Evolutionary conservation across 305 asterid species (phyloP).

Genomic region (Andrographis paniculata): DNA sequence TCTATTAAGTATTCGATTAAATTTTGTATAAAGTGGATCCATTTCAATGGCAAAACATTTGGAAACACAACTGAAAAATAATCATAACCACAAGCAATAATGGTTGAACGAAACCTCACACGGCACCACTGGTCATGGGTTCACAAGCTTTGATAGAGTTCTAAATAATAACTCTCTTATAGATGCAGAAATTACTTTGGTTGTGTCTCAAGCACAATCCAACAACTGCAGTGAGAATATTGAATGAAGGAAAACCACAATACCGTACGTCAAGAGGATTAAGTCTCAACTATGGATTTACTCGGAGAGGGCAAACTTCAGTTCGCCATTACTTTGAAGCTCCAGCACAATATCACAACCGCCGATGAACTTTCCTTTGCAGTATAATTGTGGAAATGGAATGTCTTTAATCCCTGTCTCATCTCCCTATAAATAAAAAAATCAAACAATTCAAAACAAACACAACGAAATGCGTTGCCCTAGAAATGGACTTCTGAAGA

Average conservation of each 20-base stretch:
- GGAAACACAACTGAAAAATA: slow-evolving; percentile 13
- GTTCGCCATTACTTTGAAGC: slow-evolving; percentile 54
- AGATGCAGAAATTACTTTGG: not conserved
- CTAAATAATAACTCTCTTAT: not conserved
- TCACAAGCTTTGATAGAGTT: not conserved
- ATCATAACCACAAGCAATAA: not conserved
- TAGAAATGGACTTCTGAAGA: no score
- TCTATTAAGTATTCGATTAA: no score
- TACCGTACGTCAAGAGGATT: not conserved
- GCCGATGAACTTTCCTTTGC: slow-evolving; percentile 88
- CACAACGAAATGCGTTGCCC: no score
- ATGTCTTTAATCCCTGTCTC: slow-evolving; percentile 84
- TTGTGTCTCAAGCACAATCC: no score
- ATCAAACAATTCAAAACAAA: slow-evolving; percentile 87
- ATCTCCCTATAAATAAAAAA: slow-evolving; percentile 74
- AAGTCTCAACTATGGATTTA: slow-evolving; percentile 16
- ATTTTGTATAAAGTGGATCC: no score
- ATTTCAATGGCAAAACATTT: no score
- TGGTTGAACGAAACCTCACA: not conserved
- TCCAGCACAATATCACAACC: slow-evolving; percentile 96
- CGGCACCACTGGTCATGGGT: not conserved
- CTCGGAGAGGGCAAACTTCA: slow-evolving; percentile 59
- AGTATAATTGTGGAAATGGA: slow-evolving; percentile 86
- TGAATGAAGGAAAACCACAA: no score
- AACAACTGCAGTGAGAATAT: no score